Conservation (phyloP, 495 filamentous ascomycete species). For the Penicillium canariense region DNA sequence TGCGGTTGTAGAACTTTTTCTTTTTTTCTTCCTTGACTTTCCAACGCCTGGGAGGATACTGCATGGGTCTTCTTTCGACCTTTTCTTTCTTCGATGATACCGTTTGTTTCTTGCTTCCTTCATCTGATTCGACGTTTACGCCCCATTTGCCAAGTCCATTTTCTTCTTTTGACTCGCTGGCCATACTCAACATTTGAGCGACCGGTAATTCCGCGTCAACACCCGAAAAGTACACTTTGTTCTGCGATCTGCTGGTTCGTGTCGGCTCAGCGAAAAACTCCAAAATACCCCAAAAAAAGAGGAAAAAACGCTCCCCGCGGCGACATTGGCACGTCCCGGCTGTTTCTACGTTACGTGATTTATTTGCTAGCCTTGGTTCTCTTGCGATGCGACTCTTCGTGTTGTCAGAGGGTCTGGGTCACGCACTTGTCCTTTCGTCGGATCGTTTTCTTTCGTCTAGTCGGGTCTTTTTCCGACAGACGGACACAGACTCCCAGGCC, state of each 20-base stretch:
- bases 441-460: not conserved
- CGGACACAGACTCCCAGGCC: conserved; percentile 6
- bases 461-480: not conserved
- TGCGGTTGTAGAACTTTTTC: conserved; percentile 31
- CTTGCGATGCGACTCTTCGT: not conserved
- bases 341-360: not conserved
- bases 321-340: conserved; percentile 33
- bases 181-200: conserved; percentile 25
- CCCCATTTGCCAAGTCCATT: conserved; percentile 17
- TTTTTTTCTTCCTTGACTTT: conserved; percentile 3
- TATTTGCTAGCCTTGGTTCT: not conserved
- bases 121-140: conserved; percentile 31
- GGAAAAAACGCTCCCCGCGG: conserved; percentile 36
- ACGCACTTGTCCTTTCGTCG: conserved; percentile 1
- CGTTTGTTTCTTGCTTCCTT: conserved; percentile 29
- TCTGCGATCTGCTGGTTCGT: conserved; percentile 30
- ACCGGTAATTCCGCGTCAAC: conserved; percentile 27
- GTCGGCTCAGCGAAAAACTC: conserved; percentile 31
- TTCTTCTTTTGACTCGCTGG: conserved; percentile 21
- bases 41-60: conserved; percentile 28
- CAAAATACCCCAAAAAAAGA: conserved; percentile 30
- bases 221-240: conserved; percentile 39
- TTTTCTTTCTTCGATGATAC: conserved; percentile 37
- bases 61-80: conserved; percentile 26
- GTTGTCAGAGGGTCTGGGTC: not conserved